Percentiles rank a stretch among this genome's conserved stretches.
phyloP scores from a whole-genome alignment of 768 basidiomycete species.

The Paxillus rubicundulus region DNA sequence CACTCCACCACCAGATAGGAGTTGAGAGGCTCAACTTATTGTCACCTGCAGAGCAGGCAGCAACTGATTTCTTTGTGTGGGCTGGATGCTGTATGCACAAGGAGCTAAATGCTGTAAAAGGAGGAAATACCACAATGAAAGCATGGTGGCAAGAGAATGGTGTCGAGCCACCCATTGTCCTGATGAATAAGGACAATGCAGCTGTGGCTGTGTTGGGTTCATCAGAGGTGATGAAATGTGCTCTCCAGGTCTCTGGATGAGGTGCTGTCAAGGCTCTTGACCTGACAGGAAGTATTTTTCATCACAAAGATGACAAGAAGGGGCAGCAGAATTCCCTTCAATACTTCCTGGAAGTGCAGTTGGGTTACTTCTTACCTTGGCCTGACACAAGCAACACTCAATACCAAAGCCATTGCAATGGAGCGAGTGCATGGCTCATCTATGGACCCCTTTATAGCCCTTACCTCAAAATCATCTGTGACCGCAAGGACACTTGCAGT shows the following conservation, averaged over 20 bases:
- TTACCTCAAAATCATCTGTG: too few species aligned
- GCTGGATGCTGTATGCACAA: constrained; percentile 41
- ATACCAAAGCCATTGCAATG: constrained; percentile 17
- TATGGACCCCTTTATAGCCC: too few species aligned
- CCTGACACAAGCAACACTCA: constrained; percentile 26
- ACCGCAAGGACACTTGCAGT: too few species aligned
- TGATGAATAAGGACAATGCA: constrained; percentile 32
- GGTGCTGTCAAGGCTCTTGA: constrained; percentile 25
- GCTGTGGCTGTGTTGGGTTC: constrained; percentile 6
- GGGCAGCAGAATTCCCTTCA: constrained; percentile 28
- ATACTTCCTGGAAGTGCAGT: constrained; percentile 8
- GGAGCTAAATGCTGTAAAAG: constrained; percentile 35
- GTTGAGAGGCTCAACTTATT: constrained; percentile 13
- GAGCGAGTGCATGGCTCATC: too few species aligned
- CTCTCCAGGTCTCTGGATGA: constrained; percentile 17
- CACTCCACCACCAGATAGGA: constrained; percentile 10
- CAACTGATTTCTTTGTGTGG: constrained; percentile 33
- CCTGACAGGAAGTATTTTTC: constrained; percentile 25
- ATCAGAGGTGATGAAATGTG: too few species aligned
- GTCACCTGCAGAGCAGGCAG: constrained; percentile 9
- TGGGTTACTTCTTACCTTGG: constrained; percentile 7
- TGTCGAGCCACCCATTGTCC: constrained; percentile 20
- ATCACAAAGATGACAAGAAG: constrained; percentile 32
- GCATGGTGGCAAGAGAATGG: constrained; percentile 24
- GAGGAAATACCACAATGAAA: constrained; percentile 28